Evolutionary conservation across 495 filamentous ascomycete genomes (phyloP).

Genomic region (Talaromyces ruber): DNA sequence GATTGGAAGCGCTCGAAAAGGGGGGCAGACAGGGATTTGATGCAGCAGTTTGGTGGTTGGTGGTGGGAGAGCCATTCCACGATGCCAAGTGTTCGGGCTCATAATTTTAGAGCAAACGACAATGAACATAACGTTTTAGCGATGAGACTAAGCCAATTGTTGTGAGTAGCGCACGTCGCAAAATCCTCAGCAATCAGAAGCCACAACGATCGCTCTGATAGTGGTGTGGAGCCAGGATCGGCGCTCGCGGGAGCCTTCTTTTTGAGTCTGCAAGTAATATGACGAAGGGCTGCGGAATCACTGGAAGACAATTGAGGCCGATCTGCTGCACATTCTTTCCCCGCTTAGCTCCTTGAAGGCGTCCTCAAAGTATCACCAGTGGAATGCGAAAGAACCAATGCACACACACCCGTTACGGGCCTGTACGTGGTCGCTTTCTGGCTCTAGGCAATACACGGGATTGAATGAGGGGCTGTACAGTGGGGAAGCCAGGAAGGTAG

Average conservation of each 20-base stretch:
- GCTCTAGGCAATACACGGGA: not conserved
- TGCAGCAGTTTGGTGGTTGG: not conserved
- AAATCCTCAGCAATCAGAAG: not conserved
- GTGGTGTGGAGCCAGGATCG: slow-evolving; percentile 1
- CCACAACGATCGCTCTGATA: not conserved
- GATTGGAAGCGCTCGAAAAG: not conserved
- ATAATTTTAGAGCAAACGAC: slow-evolving; percentile 1
- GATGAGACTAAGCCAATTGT: not conserved
- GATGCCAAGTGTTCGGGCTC: not conserved
- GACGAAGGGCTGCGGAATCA: not conserved
- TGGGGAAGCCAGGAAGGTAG: not conserved
- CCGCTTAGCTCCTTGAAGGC: not conserved
- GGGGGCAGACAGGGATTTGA: not conserved
- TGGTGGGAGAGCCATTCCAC: not conserved
- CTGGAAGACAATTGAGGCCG: not conserved
- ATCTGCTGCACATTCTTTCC: not conserved
- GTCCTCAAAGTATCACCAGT: not conserved
- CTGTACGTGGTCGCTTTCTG: not conserved
- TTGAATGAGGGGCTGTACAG: not conserved
- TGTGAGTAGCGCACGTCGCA: not conserved
- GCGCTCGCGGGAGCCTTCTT: not conserved
- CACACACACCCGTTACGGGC: not conserved
- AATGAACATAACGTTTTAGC: not conserved
- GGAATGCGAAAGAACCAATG: not conserved
- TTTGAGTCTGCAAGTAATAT: slow-evolving; percentile 2